Conservation (phyloP, 306 rosid species). For the Prinsepia uniflora region DNA sequence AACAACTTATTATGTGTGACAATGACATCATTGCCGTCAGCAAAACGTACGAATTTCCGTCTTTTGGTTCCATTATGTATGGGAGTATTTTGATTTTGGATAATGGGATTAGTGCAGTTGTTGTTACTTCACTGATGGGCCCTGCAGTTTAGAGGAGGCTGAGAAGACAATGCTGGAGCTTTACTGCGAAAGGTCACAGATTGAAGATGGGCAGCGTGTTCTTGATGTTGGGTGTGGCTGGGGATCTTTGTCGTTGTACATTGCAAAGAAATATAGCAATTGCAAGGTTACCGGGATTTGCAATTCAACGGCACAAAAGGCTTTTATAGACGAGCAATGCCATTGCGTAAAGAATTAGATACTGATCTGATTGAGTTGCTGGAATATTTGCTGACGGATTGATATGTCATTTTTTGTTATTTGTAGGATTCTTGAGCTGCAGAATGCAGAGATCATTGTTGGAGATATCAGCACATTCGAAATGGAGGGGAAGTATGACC, state of each 20-base stretch:
- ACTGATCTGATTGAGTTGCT: not conserved
- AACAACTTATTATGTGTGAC: too few species aligned
- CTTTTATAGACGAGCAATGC: conserved; percentile 53
- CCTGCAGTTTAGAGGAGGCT: conserved; percentile 69
- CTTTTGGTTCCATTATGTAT: not conserved
- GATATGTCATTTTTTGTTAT: conserved; percentile 2
- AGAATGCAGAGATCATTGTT: conserved; percentile 67
- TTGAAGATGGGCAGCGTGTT: conserved; percentile 69
- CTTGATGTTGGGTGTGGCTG: conserved; percentile 95
- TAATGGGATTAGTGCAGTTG: conserved; percentile 45
- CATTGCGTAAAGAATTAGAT: conserved; percentile 29
- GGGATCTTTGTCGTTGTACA: conserved; percentile 76
- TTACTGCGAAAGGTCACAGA: conserved; percentile 62
- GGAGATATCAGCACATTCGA: conserved; percentile 73
- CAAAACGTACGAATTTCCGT: not conserved
- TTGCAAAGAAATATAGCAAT: conserved; percentile 62
- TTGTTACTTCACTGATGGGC: conserved; percentile 65
- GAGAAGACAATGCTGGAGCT: conserved; percentile 77
- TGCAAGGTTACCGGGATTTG: conserved; percentile 85
- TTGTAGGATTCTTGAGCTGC: conserved; percentile 58
- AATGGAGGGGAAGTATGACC: conserved; percentile 79
- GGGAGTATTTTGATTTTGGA: not conserved
- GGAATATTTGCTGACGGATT: conserved; percentile 3
- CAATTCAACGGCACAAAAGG: conserved; percentile 81
- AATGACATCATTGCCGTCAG: too few species aligned